Evolutionary conservation across 192 early-diverging fungal genomes (phyloP).

Genomic region (Coemansia sp.): DNA sequence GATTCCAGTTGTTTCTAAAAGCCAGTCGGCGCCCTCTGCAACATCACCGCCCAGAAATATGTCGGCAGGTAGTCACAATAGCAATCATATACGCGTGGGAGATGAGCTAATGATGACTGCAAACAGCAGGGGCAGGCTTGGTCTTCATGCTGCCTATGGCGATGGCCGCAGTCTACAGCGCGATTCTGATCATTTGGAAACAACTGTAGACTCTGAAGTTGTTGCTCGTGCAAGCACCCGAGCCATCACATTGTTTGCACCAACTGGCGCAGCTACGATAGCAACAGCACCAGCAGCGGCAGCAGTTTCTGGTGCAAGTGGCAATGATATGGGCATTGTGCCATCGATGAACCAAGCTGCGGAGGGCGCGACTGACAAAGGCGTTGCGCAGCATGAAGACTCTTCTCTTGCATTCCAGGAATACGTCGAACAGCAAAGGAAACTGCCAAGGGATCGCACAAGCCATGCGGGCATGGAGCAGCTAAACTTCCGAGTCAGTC

Average conservation of each 20-base stretch:
- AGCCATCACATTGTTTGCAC: constrained; percentile 17
- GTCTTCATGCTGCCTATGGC: not conserved
- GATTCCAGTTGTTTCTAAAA: not conserved
- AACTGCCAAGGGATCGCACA: constrained; percentile 3
- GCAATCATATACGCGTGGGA: not conserved
- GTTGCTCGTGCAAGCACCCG: constrained; percentile 36
- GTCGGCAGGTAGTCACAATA: not conserved
- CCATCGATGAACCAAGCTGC: not conserved
- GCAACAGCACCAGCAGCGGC: not conserved
- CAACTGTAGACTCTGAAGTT: constrained; percentile 27
- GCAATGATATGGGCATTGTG: not conserved
- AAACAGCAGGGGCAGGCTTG: constrained; percentile 8
- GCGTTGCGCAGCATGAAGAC: constrained; percentile 3
- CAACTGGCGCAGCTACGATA: not conserved
- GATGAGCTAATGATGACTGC: not conserved
- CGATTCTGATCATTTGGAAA: constrained; percentile 6
- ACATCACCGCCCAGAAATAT: not conserved
- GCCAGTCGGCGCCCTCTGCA: not conserved
- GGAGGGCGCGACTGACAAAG: not conserved
- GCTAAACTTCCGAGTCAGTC: constrained; percentile 52
- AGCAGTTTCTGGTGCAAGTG: not conserved
- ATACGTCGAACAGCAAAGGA: constrained; percentile 45
- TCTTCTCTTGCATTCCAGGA: constrained; percentile 31
- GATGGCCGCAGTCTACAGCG: not conserved
- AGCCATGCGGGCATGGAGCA: constrained; percentile 32